These are phyloP conservation scores for Zygotorulaspora chibaensis DNA, from an alignment of 805 yeast species.

Conservation along the genomic window DNA sequence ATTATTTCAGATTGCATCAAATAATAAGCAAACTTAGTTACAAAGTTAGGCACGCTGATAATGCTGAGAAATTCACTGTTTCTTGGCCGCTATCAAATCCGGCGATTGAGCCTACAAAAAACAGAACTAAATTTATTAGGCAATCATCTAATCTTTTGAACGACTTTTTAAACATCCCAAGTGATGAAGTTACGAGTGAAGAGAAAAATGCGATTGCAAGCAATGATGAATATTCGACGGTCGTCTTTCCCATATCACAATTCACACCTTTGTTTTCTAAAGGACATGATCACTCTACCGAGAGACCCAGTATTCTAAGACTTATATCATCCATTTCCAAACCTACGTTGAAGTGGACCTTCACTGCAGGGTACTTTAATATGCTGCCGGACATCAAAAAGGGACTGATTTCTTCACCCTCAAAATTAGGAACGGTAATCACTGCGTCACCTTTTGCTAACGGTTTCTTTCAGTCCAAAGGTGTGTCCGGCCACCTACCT, in stretches of 20 bases:
- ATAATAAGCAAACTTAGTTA: conserved; percentile 71
- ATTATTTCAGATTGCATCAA: conserved; percentile 66
- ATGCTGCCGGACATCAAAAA: conserved; percentile 70
- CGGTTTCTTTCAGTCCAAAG: conserved; percentile 82
- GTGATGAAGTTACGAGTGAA: neutral
- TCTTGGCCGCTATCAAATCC: conserved; percentile 71
- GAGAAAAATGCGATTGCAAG: conserved; percentile 4
- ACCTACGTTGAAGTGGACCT: conserved; percentile 63
- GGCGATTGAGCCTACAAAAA: conserved; percentile 62
- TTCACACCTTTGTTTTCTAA: conserved; percentile 73
- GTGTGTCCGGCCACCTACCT: conserved; percentile 77
- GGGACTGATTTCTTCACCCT: conserved; percentile 52
- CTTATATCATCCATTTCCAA: conserved; percentile 53
- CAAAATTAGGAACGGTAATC: conserved; percentile 50
- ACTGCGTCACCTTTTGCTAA: conserved; percentile 94
- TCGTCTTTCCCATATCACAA: conserved; percentile 88
- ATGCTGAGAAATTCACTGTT: conserved; percentile 49
- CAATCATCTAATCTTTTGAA: conserved; percentile 54
- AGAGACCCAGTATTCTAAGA: conserved; percentile 63
- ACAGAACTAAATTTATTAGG: conserved; percentile 46
- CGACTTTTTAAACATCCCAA: conserved; percentile 46
- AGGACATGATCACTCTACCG: conserved; percentile 63
- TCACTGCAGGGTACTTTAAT: conserved; percentile 96
- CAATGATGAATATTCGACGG: conserved; percentile 43
- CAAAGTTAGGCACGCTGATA: conserved; percentile 46